A percentile compares a stretch with the other conserved stretches of the same genome.
These are phyloP conservation scores for Diplodia sapinea DNA, from an alignment of 2,329 filamentous ascomycete genomes.

Conservation along the genomic window DNA sequence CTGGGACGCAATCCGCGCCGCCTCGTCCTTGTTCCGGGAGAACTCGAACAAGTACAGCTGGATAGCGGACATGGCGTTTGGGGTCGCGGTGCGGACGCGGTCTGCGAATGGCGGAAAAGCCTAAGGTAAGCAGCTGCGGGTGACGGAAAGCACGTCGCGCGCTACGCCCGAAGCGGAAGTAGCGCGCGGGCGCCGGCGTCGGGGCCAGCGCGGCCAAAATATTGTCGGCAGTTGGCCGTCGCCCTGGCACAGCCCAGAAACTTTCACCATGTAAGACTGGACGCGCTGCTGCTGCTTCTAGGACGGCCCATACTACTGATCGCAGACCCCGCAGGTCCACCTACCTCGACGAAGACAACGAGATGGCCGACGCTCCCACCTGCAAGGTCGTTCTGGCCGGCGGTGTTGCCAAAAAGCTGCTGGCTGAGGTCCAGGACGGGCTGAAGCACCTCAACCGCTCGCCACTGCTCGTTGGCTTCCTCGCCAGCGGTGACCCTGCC, in stretches of 20 bases:
- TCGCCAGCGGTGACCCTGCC: conserved; percentile 89
- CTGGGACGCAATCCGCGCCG: conserved; percentile 49
- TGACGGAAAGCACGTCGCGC: conserved; percentile 23
- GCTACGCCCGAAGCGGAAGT: conserved; percentile 17
- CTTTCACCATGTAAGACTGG: conserved; percentile 15
- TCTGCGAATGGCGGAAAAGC: conserved; percentile 29
- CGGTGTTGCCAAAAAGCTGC: conserved; percentile 80
- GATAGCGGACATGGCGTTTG: conserved; percentile 55
- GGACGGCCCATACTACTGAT: conserved; percentile 11
- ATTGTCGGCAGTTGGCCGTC: conserved; percentile 21
- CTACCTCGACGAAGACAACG: conserved; percentile 14
- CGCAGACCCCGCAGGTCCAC: not conserved
- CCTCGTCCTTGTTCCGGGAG: conserved; percentile 56
- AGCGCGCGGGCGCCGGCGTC: not conserved
- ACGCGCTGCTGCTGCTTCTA: conserved; percentile 3
- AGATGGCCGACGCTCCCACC: conserved; percentile 50
- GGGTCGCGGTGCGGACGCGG: not conserved
- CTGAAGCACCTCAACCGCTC: conserved; percentile 72
- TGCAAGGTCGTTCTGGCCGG: conserved; percentile 95
- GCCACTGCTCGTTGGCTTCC: conserved; percentile 85
- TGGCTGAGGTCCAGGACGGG: conserved; percentile 77
- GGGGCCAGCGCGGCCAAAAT: conserved; percentile 16
- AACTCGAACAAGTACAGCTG: conserved; percentile 59
- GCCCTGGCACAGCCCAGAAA: conserved; percentile 9
- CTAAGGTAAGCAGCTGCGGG: conserved; percentile 31